These are phyloP conservation scores for Salix suchowensis DNA, from an alignment of 345 rosid genomes.

Conservation along the genomic window DNA sequence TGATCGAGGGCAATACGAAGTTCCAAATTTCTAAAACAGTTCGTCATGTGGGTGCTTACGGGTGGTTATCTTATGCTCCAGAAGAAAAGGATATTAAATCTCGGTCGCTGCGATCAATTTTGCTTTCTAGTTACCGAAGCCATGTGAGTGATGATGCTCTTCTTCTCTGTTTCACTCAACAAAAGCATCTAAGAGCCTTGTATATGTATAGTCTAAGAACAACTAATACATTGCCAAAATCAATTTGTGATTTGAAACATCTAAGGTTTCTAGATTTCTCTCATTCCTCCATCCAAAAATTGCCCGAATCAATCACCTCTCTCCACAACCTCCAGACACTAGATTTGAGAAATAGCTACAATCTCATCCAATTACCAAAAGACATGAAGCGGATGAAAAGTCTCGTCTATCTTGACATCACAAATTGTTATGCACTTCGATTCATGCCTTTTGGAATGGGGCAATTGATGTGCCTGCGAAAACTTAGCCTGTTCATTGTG, in stretches of 20 bases:
- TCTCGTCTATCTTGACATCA: constrained; percentile 6
- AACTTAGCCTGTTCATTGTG: constrained; percentile 15
- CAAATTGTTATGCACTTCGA: not conserved
- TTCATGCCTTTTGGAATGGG: constrained; percentile 11
- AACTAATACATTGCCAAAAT: not conserved
- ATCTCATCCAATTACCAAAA: not conserved
- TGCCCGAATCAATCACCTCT: constrained; percentile 8
- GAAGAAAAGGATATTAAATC: not conserved
- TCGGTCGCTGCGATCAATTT: not conserved
- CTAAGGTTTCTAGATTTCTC: constrained; percentile 20
- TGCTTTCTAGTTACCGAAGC: rapidly evolving
- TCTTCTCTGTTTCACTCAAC: not conserved
- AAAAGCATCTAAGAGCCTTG: not conserved
- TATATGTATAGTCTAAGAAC: too few species aligned
- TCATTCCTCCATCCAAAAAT: not conserved
- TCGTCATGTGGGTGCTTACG: not conserved
- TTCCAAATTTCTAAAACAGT: not conserved
- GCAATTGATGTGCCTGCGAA: constrained; percentile 1
- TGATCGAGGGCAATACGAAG: not conserved
- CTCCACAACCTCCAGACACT: constrained; percentile 25
- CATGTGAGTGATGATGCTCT: not conserved
- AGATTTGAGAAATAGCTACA: not conserved
- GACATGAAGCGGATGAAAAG: not conserved
- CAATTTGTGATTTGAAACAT: constrained; percentile 17
- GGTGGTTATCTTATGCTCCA: rapidly evolving